Evolutionary conservation across 108 stramenopile genomes (phyloP).

Genomic region (Chaetoceros tenuissimus): DNA sequence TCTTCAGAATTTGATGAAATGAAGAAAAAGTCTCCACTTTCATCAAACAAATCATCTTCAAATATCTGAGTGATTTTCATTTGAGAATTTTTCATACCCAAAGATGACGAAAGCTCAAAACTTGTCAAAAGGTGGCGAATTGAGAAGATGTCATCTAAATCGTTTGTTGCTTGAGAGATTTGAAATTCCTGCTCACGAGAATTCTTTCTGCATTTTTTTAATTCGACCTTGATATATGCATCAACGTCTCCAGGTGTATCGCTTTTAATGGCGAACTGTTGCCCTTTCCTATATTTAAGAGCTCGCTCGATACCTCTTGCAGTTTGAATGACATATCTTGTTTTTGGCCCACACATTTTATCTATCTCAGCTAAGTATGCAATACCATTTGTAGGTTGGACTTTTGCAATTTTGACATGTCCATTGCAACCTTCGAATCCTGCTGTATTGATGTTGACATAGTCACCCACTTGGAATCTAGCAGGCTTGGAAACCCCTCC

Average conservation of each 20-base stretch:
- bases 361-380: constrained; percentile 13
- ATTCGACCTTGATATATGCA: constrained; percentile 16
- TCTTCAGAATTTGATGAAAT: constrained; percentile 1
- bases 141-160: neutral
- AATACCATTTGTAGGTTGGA: constrained; percentile 5
- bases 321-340: neutral
- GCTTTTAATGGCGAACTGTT: neutral
- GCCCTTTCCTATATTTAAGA: constrained; percentile 6
- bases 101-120: constrained; percentile 2
- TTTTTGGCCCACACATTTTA: constrained; percentile 12
- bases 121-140: constrained; percentile 13
- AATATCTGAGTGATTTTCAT: constrained; percentile 20
- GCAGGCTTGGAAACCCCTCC: constrained; percentile 10
- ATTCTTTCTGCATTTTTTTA: constrained; percentile 23
- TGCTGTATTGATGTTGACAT: constrained; percentile 10
- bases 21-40: constrained; percentile 18
- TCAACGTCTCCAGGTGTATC: constrained; percentile 15
- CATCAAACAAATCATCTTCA: constrained; percentile 20
- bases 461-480: constrained; percentile 18
- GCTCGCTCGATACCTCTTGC: neutral
- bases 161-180: constrained; percentile 2
- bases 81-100: constrained; percentile 9
- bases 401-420: constrained; percentile 6
- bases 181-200: constrained; percentile 16
- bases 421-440: constrained; percentile 6